These are phyloP conservation scores for Hyphopichia pseudoburtonii DNA, from an alignment of 1,139 yeast species.

Conservation along the genomic window DNA sequence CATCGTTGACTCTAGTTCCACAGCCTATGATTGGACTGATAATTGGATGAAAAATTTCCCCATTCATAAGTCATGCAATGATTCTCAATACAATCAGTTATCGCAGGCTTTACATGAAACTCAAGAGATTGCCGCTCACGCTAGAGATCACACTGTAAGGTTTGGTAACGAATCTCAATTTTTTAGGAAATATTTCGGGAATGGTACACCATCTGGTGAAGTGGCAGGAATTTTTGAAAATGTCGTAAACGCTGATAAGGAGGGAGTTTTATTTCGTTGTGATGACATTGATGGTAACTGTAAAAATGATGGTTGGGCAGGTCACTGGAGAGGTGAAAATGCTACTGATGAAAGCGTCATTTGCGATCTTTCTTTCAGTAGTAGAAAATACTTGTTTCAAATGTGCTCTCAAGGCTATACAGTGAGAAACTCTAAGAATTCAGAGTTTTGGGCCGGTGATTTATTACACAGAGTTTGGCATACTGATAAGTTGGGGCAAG, in stretches of 20 bases:
- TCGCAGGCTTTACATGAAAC: constrained; percentile 17
- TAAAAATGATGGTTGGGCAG: constrained; percentile 31
- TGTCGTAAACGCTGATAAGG: constrained; percentile 26
- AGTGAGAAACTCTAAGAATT: constrained; percentile 13
- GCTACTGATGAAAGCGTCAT: constrained; percentile 28
- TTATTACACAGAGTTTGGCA: constrained; percentile 26
- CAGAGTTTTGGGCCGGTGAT: constrained; percentile 16
- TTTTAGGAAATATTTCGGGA: constrained; percentile 26
- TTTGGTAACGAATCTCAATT: constrained; percentile 22
- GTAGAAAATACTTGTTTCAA: constrained; percentile 17
- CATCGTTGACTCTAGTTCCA: not conserved
- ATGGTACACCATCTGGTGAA: constrained; percentile 25
- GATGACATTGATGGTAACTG: constrained; percentile 36
- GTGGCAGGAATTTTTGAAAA: constrained; percentile 32
- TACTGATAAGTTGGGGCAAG: constrained; percentile 17
- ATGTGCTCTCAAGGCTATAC: constrained; percentile 21
- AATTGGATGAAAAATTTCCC: constrained; percentile 16
- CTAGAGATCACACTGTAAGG: constrained; percentile 23
- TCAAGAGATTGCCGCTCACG: constrained; percentile 20
- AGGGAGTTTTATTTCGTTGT: constrained; percentile 28
- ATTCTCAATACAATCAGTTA: constrained; percentile 19
- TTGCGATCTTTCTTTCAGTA: constrained; percentile 19
- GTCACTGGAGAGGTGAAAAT: constrained; percentile 36
- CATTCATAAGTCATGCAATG: constrained; percentile 21
- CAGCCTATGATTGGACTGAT: constrained; percentile 16